These are phyloP conservation scores for Dillenia suffruticosa DNA, from an alignment of 164 flowering plant genomes.

Conservation along the genomic window DNA sequence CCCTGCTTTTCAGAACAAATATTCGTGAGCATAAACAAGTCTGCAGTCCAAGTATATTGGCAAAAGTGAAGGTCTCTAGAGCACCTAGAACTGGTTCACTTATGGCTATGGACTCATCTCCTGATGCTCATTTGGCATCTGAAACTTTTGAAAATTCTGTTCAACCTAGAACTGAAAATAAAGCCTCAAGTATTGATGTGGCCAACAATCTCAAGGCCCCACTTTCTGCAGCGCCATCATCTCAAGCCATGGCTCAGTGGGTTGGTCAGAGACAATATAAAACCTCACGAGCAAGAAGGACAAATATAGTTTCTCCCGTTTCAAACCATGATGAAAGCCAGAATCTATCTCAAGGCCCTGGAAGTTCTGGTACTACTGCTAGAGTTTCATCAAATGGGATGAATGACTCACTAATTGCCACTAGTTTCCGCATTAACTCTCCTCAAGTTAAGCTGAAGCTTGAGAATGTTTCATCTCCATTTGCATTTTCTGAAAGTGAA, in stretches of 20 bases:
- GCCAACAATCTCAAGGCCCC: constrained; percentile 42
- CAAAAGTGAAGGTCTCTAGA: constrained; percentile 27
- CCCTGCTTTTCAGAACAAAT: constrained; percentile 13
- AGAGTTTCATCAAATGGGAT: constrained; percentile 36
- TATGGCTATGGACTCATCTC: constrained; percentile 17
- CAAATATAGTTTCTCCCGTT: constrained; percentile 71
- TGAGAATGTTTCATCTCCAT: constrained; percentile 64
- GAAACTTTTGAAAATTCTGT: constrained; percentile 25
- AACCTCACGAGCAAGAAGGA: constrained; percentile 71
- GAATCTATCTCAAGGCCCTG: constrained; percentile 47
- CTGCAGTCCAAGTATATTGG: constrained; percentile 8
- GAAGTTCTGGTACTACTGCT: constrained; percentile 50
- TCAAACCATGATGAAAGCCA: constrained; percentile 65
- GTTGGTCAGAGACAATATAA: constrained; percentile 84
- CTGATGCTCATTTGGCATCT: constrained; percentile 19
- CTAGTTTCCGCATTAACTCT: constrained; percentile 28
- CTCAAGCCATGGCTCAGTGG: constrained; percentile 84
- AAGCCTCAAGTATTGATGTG: background rate
- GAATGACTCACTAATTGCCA: constrained; percentile 33
- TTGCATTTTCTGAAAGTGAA: constrained; percentile 83
- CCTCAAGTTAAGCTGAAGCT: constrained; percentile 49
- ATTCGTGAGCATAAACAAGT: background rate
- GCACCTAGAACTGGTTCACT: constrained; percentile 29
- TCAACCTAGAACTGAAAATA: constrained; percentile 20
- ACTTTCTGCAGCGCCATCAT: constrained; percentile 66